Evolutionary conservation across 331 rosid genomes (phyloP).

Genomic region (Arachis monticola): DNA sequence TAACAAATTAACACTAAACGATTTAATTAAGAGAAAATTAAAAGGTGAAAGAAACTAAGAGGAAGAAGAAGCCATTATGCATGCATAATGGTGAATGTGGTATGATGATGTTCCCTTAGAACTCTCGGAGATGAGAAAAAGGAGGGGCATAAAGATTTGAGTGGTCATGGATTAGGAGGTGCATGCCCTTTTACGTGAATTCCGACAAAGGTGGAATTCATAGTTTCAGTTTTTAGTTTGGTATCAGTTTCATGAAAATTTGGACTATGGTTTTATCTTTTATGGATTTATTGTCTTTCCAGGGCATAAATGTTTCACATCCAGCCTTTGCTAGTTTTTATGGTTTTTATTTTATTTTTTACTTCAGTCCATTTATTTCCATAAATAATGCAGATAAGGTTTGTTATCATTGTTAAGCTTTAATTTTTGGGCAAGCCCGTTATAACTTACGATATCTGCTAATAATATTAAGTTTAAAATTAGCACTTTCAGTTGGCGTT

Average conservation of each 20-base stretch:
- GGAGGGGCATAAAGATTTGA: constrained; percentile 36
- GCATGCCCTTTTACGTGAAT: constrained; percentile 26
- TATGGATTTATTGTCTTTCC: constrained; percentile 29
- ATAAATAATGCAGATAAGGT: constrained; percentile 18
- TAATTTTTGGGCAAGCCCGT: background rate
- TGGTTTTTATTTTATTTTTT: constrained; percentile 33
- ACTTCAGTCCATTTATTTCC: constrained; percentile 25
- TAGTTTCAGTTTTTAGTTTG: constrained; percentile 25
- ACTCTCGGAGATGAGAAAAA: constrained; percentile 59
- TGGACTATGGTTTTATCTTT: background rate
- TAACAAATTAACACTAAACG: background rate
- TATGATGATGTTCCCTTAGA: constrained; percentile 47
- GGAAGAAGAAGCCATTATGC: constrained; percentile 41
- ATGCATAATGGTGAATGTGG: constrained; percentile 26
- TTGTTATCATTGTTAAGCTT: background rate
- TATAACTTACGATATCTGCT: background rate
- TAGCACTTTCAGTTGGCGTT: background rate
- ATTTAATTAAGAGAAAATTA: background rate
- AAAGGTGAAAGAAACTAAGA: constrained; percentile 27
- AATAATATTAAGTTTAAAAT: background rate
- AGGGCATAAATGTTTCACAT: constrained; percentile 26
- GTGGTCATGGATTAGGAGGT: constrained; percentile 48
- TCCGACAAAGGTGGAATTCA: constrained; percentile 43
- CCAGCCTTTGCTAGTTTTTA: constrained; percentile 9
- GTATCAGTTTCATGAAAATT: constrained; percentile 11